phyloP scores from a whole-genome alignment of 2,329 filamentous ascomycete genomes.

The Lizonia empirigonia region DNA sequence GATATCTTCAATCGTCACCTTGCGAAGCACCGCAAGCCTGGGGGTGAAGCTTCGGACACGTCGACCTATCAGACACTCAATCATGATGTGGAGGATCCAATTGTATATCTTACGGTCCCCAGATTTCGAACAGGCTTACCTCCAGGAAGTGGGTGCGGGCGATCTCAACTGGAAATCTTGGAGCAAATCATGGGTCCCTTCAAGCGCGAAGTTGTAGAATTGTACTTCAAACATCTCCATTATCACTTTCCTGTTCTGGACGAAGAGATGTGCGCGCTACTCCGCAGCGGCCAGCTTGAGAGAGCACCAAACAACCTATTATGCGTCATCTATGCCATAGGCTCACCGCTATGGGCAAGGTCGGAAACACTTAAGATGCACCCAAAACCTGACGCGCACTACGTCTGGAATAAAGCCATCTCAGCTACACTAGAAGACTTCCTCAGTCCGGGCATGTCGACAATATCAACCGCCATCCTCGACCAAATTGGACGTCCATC shows the following conservation, averaged over 20 bases:
- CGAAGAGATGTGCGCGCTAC: constrained; percentile 43
- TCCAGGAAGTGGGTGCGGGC: constrained; percentile 43
- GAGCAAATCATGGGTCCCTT: constrained; percentile 50
- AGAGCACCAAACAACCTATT: constrained; percentile 46
- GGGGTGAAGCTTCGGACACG: constrained; percentile 35
- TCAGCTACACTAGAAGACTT: constrained; percentile 52
- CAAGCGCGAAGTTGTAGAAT: constrained; percentile 48
- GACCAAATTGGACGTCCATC: constrained; percentile 52
- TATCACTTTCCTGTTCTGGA: constrained; percentile 50
- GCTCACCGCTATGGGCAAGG: constrained; percentile 46
- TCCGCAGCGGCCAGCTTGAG: constrained; percentile 43
- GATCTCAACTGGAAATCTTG: constrained; percentile 49
- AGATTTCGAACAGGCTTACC: constrained; percentile 55
- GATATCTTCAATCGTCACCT: constrained; percentile 50
- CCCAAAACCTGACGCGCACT: constrained; percentile 47
- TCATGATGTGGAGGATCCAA: constrained; percentile 50
- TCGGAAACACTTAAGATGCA: constrained; percentile 46
- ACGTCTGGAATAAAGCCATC: constrained; percentile 52
- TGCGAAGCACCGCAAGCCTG: constrained; percentile 36
- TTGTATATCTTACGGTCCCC: constrained; percentile 55
- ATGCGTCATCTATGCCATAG: constrained; percentile 49
- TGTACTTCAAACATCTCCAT: constrained; percentile 53
- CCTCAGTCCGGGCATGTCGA: constrained; percentile 49
- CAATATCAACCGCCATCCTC: constrained; percentile 48
- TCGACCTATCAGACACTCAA: constrained; percentile 58